Percentiles rank a stretch among this genome's conserved stretches.
Evolutionary conservation across 306 rosid species (phyloP).

Genomic region (Vigna trinervia): DNA sequence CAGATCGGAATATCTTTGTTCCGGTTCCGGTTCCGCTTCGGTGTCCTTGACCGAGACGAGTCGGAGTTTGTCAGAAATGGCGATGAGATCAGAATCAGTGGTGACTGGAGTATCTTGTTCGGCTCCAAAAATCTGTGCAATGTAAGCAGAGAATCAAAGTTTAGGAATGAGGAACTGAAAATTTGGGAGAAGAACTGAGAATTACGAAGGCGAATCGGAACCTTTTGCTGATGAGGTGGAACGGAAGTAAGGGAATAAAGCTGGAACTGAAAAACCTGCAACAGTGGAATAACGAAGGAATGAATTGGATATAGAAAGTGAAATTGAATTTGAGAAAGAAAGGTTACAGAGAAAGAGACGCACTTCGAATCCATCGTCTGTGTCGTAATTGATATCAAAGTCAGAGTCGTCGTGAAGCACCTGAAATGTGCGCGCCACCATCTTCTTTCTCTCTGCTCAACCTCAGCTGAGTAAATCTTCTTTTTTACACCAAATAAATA

Average conservation of each 20-base stretch:
- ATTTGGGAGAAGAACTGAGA: background rate
- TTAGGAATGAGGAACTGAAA: background rate
- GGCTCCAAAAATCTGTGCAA: constrained; percentile 53
- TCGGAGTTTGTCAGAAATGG: constrained; percentile 65
- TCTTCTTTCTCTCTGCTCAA: constrained; percentile 1
- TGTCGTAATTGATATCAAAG: constrained; percentile 66
- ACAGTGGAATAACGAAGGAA: background rate
- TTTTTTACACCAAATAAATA: no score
- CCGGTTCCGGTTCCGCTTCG: constrained; percentile 10
- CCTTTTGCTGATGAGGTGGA: constrained; percentile 81
- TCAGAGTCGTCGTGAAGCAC: constrained; percentile 62
- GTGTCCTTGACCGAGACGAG: constrained; percentile 55
- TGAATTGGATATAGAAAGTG: background rate
- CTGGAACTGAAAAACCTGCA: constrained; percentile 74
- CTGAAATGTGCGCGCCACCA: constrained; percentile 69
- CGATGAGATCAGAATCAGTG: constrained; percentile 67
- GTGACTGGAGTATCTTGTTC: constrained; percentile 53
- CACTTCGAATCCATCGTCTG: constrained; percentile 73
- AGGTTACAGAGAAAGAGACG: background rate
- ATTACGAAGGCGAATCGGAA: constrained; percentile 10
- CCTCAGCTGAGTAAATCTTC: background rate
- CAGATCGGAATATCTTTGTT: constrained; percentile 41
- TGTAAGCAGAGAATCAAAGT: background rate
- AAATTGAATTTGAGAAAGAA: background rate
- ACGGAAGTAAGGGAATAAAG: constrained; percentile 77